Evolutionary conservation across 208 protist species (phyloP).

Genomic region (Trypanosomatidae sp.): DNA sequence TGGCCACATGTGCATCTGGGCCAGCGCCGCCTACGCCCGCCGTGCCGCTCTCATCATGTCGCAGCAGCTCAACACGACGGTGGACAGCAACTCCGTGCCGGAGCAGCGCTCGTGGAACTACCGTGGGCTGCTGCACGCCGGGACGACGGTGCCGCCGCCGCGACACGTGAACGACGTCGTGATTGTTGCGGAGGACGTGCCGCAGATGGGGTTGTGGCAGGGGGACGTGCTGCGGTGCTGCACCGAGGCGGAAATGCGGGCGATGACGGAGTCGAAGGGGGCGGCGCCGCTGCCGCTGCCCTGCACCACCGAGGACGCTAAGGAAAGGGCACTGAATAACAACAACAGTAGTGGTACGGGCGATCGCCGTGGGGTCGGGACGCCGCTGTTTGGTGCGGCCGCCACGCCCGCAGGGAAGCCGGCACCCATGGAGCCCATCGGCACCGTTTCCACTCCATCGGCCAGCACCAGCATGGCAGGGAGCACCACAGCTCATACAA

Average conservation of each 20-base stretch:
- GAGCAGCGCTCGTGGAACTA: slow-evolving; percentile 62
- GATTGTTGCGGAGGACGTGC: slow-evolving; percentile 53
- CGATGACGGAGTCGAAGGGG: slow-evolving; percentile 12
- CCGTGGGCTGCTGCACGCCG: slow-evolving; percentile 55
- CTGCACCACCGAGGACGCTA: slow-evolving; percentile 5
- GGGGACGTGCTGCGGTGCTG: slow-evolving; percentile 77
- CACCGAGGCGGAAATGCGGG: slow-evolving; percentile 41
- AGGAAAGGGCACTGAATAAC: not conserved
- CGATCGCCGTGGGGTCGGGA: no score
- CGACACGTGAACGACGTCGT: slow-evolving; percentile 52
- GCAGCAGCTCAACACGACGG: slow-evolving; percentile 66
- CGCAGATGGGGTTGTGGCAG: slow-evolving; percentile 59
- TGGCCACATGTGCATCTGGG: slow-evolving; percentile 68
- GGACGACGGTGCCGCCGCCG: slow-evolving; percentile 38
- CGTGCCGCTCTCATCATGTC: slow-evolving; percentile 68
- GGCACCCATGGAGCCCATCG: not conserved
- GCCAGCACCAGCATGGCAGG: slow-evolving; percentile 6
- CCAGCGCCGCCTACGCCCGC: slow-evolving; percentile 69
- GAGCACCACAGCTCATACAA: no score
- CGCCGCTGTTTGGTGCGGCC: no score
- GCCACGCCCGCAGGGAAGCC: not conserved
- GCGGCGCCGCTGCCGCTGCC: slow-evolving; percentile 26
- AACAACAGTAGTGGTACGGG: no score
- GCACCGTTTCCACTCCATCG: not conserved
- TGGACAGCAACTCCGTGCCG: slow-evolving; percentile 57